These are phyloP conservation scores for Starmerella bacillaris DNA, from an alignment of 805 yeast genomes.

Conservation along the genomic window DNA sequence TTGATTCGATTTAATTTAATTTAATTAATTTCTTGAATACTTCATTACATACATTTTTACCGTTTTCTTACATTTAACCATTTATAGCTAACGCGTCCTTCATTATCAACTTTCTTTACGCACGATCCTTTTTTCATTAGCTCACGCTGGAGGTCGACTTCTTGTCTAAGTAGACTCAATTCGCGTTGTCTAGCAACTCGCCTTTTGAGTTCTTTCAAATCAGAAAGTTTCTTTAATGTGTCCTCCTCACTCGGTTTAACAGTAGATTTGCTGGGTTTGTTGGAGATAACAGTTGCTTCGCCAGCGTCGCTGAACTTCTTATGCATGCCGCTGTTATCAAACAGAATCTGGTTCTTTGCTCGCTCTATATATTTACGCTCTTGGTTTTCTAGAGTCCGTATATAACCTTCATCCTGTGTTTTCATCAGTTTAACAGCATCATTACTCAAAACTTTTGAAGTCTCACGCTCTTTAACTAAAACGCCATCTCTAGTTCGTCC, in stretches of 20 bases:
- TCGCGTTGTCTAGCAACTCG: conserved; percentile 55
- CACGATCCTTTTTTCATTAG: conserved; percentile 81
- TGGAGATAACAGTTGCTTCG: conserved; percentile 51
- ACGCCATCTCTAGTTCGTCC: conserved; percentile 57
- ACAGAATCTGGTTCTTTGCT: conserved; percentile 25
- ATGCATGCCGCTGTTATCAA: conserved; percentile 47
- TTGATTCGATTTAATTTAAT: no score
- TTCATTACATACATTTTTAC: no score
- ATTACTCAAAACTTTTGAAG: conserved; percentile 30
- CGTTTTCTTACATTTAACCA: conserved; percentile 49
- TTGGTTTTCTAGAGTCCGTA: conserved; percentile 54
- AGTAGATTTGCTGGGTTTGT: conserved; percentile 44
- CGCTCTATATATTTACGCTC: conserved; percentile 50
- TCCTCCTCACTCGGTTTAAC: conserved; percentile 25
- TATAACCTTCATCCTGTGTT: conserved; percentile 78
- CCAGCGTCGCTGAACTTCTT: conserved; percentile 56
- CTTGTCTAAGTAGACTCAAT: conserved; percentile 46
- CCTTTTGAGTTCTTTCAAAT: conserved; percentile 39
- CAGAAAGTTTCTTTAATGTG: conserved; percentile 30
- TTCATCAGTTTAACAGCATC: conserved; percentile 72
- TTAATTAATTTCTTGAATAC: no score
- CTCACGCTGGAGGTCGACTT: conserved; percentile 64
- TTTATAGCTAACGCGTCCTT: conserved; percentile 57
- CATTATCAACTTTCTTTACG: conserved; percentile 47
- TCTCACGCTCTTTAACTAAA: conserved; percentile 35